Base-by-base conservation (phyloP, 768 basidiomycete genomes). In the Coprinellus aureogranulatus region DNA sequence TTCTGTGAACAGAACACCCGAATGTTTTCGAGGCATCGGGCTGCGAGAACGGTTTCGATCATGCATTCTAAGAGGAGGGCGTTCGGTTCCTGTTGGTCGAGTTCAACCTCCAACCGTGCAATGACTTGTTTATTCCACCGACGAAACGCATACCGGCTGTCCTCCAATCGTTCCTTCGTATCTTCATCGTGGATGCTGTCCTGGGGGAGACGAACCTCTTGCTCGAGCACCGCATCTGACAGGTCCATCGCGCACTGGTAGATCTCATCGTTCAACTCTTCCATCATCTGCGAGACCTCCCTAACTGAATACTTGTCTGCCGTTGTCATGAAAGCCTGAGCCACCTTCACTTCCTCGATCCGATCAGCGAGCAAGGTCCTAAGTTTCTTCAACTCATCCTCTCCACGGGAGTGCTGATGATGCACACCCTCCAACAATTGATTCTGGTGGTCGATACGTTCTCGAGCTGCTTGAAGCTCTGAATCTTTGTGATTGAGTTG, bases 231-330 rank as follows among this genome's bases (percentile, higher is more conserved):
- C 39, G 14, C 46, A 18, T 81, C 80, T 0, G 78, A 72, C 50
- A 83, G 75, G 62, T 75, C 70, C 26, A 80, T 77, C 2, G 75
- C 64, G 12, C 70, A 68, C 59, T 83, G 82, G 37, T 79, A 68
- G 23, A 81, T 78, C 61, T 83, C 82, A 23, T 69, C 66, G 59
- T 83, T 83, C 58, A 83, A 64, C 0, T 68, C 65, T 26, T 81
- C 75, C 34, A 77, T 65, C 61, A 65, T 64, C 44, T 53, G 61
- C 22, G 73, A 64, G 49, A 81, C 73, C 11, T 83, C 81, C 0
- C 75, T 72, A 1, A 75, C 78, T 0, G 81, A 77, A 55, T 77
- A 68, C 1, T 62, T 60, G 52, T 83, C 81, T 18, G 73, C 68
- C 34, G 73, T 80, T 1, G 73, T 75, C 64, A 81, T 64, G 63